Evolutionary conservation across 2,329 filamentous ascomycete species (phyloP).

Genomic region (Aspergillus niger): DNA sequence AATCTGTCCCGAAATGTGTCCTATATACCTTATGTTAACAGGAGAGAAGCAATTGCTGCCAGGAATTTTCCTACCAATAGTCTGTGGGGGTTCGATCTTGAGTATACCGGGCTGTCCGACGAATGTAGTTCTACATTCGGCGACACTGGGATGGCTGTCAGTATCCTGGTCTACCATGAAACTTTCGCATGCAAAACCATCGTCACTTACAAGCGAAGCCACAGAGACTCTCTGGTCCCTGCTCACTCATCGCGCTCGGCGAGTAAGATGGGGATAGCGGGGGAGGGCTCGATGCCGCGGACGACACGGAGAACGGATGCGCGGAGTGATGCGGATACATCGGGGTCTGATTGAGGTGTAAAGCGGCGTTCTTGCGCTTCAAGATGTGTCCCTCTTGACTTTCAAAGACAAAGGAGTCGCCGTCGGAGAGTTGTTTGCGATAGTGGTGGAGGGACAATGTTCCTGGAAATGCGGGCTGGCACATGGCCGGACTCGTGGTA

Average conservation of each 20-base stretch:
- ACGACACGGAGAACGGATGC: conserved; percentile 30
- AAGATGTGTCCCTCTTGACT: conserved; percentile 31
- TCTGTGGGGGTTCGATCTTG: conserved; percentile 16
- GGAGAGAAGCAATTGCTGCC: neutral
- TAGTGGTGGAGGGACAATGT: conserved; percentile 38
- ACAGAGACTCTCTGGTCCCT: conserved; percentile 29
- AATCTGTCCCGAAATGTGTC: conserved; percentile 37
- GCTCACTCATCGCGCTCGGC: conserved; percentile 36
- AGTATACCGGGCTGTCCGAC: conserved; percentile 3
- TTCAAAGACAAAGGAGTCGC: conserved; percentile 28
- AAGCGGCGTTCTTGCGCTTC: conserved; percentile 36
- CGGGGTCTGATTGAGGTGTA: conserved; percentile 33
- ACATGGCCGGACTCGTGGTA: conserved; percentile 12
- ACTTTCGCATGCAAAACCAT: neutral
- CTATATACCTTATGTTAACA: conserved; percentile 14
- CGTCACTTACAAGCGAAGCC: conserved; percentile 22
- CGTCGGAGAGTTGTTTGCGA: conserved; percentile 36
- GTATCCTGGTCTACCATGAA: conserved; percentile 9
- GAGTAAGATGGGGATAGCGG: conserved; percentile 42
- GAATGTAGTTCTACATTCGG: conserved; percentile 13
- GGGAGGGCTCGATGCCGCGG: conserved; percentile 37
- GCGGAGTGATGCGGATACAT: conserved; percentile 23
- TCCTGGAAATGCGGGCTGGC: conserved; percentile 11
- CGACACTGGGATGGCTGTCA: conserved; percentile 8
- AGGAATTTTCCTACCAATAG: conserved; percentile 18